Conservation (phyloP, 176 grass and related monocot genomes). For the Dendrocalamus sinicus region DNA sequence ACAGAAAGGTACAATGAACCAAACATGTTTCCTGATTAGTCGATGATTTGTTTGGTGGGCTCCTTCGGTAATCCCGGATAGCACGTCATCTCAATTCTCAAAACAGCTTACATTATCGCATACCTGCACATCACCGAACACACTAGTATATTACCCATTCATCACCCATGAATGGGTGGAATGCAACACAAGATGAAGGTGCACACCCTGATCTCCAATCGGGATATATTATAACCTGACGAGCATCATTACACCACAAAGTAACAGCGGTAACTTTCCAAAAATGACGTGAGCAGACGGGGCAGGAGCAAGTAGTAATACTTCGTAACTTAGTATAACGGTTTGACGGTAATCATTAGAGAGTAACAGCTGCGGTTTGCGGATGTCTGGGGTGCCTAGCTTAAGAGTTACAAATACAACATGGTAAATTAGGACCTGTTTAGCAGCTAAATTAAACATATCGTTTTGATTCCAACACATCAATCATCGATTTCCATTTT, state of each 20-base stretch:
- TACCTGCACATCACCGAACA: not conserved
- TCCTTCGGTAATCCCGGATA: too few relatives aligned
- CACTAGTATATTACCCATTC: not conserved
- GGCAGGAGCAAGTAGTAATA: not conserved
- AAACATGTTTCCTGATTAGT: not conserved
- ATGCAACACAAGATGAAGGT: not conserved
- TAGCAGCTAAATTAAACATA: not conserved
- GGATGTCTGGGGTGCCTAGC: not conserved
- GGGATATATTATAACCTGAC: not conserved
- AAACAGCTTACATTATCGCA: too few relatives aligned
- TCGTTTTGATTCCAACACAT: conserved; percentile 3
- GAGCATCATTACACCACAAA: not conserved
- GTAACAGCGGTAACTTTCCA: not conserved
- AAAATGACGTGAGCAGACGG: not conserved
- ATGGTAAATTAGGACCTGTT: not conserved
- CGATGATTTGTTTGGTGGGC: too few relatives aligned
- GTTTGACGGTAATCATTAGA: not conserved
- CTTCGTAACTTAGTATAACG: not conserved
- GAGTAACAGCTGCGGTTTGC: not conserved
- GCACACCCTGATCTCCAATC: not conserved
- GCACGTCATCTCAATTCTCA: too few relatives aligned
- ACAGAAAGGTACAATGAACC: not conserved
- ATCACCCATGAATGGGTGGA: not conserved
- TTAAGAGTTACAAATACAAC: not conserved
- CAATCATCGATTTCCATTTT: conserved; percentile 46